A percentile compares a stretch with the other conserved stretches of the same genome.
phyloP scores from a whole-genome alignment of 1,284 basidiomycete genomes.

The Heliocybe sulcata region DNA sequence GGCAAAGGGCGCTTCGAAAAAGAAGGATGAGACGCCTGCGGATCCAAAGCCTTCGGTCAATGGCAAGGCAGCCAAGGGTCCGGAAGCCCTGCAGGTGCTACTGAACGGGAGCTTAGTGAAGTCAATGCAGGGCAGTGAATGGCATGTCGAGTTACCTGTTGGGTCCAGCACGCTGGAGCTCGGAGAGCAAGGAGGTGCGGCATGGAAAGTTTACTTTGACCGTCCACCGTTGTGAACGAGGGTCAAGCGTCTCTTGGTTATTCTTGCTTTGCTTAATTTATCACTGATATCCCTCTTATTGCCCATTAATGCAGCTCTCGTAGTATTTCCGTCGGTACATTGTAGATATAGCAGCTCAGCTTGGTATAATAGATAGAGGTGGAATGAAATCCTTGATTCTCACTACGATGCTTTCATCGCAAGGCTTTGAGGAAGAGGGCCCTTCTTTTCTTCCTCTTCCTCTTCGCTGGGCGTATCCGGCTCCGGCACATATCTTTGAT shows the following conservation, averaged over 20 bases:
- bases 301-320: neutral
- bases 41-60: conserved; percentile 48
- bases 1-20: conserved; percentile 18
- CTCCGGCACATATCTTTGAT: conserved; percentile 55
- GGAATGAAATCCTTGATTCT: no score
- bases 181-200: conserved; percentile 57
- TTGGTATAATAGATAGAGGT: no score
- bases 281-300: conserved; percentile 1
- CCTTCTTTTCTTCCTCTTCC: conserved; percentile 16
- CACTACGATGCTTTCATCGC: no score
- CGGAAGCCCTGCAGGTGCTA: conserved; percentile 20
- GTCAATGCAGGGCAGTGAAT: conserved; percentile 23
- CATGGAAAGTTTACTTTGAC: conserved; percentile 64
- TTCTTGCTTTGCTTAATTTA: conserved; percentile 1
- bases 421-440: neutral
- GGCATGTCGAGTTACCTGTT: conserved; percentile 46
- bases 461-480: conserved; percentile 23
- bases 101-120: neutral
- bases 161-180: conserved; percentile 57
- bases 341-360: neutral
- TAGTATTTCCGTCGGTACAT: neutral
- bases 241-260: conserved; percentile 9
- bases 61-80: conserved; percentile 31
- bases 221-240: conserved; percentile 14
- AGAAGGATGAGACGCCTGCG: conserved; percentile 31